Evolutionary conservation across 441 rosid genomes (phyloP), one percentile per base, ranked within the genome.

Genomic region (Theobroma grandiflorum): DNA sequence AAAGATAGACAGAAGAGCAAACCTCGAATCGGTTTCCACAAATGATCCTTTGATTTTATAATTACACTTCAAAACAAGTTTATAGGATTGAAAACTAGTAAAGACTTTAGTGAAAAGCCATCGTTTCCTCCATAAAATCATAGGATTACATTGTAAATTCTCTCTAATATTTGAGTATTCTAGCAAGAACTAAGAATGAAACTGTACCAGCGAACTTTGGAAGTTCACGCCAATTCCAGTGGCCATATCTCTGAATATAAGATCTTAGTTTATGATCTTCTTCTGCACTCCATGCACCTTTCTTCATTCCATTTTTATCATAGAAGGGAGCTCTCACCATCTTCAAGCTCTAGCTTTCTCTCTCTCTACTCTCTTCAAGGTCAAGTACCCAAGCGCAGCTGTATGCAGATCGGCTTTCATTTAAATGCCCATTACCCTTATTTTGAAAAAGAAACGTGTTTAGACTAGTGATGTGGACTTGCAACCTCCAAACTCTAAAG

Each of bases 191-290:
- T 0, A 38, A 38, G 8, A 26, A 5, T 26, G 40, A 9, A 50
- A n/a, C 0, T n/a, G 26, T 76, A 89, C 91, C 91, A n/a, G 91
- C 89, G 64, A 72, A 81, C 76, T 79, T 81, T 50, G 91, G 88
- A 40, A 89, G 83, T 59, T 82, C 74, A 64, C 87, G 87, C 91
- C 89, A 89, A 61, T 89, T 89, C 83, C 84, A 77, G 57, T 79
- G 79, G 73, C 91, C 91, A 73, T 81, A 78, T 65, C 12, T 81
- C 49, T 12, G 20, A 67, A 87, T 22, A 65, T 82, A 87, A n/a
- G 74, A 69, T 78, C 76, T 77, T 22, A 89, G 72, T 68, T 84
- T 87, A 3, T 78, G 72, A 52, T 89, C 91, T 80, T 89, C 91
- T 73, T 89, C 88, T 12, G 12, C 31, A 61, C 86, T 85, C 91